These are phyloP conservation scores for Ceriops decandra DNA, from an alignment of 345 rosid species.

Conservation along the genomic window DNA sequence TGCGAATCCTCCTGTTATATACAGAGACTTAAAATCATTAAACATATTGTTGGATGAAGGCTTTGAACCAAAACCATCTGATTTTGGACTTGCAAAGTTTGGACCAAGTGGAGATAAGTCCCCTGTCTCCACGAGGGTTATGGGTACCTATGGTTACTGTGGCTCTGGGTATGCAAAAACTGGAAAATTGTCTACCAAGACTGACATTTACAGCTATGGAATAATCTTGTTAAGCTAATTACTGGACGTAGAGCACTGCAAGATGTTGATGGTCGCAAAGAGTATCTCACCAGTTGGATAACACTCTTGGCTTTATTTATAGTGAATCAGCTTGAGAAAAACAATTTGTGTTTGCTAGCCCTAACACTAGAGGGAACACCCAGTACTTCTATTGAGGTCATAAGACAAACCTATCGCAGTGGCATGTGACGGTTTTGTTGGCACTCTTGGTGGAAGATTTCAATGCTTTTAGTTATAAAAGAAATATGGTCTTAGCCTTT, in stretches of 20 bases:
- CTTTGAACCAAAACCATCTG: constrained; percentile 20
- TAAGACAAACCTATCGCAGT: no score
- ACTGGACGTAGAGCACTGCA: constrained; percentile 19
- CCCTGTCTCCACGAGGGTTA: constrained; percentile 23
- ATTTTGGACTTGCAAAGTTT: constrained; percentile 25
- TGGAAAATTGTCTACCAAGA: constrained; percentile 16
- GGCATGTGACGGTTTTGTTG: no score
- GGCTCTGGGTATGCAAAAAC: constrained; percentile 20
- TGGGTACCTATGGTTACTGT: constrained; percentile 24
- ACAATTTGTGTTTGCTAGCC: neutral
- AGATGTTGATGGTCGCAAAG: constrained; percentile 4
- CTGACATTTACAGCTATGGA: constrained; percentile 22
- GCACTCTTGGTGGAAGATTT: no score
- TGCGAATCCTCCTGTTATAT: constrained; percentile 15
- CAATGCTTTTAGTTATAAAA: no score
- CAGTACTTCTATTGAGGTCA: no score
- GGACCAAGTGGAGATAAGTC: constrained; percentile 15
- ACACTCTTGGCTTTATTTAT: constrained; percentile 5
- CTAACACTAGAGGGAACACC: no score
- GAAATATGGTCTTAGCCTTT: no score
- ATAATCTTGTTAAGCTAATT: constrained; percentile 19
- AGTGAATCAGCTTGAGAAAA: constrained; percentile 15
- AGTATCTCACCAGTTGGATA: constrained; percentile 18
- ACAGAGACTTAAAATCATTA: constrained; percentile 19
- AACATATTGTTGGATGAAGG: constrained; percentile 16